Conservation (phyloP, 2,329 filamentous ascomycete genomes). For the Onygena corvina region DNA sequence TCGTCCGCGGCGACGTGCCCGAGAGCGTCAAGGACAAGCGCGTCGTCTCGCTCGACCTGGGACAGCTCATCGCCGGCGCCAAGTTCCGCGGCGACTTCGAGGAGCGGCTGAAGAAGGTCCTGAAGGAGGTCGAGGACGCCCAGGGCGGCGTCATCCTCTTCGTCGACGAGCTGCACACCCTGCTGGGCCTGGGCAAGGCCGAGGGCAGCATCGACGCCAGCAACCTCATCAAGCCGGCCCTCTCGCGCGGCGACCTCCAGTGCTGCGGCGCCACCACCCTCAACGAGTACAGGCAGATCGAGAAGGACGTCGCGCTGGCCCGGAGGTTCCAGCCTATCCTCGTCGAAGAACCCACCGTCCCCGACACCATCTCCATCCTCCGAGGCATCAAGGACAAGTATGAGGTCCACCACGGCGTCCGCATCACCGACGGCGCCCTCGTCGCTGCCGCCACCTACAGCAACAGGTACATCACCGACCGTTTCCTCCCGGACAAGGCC, state of each 20-base stretch:
- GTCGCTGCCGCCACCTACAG: slow-evolving; percentile 86
- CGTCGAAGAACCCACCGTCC: slow-evolving; percentile 81
- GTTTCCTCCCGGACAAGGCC: slow-evolving; percentile 91
- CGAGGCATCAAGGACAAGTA: slow-evolving; percentile 96
- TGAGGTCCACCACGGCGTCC: slow-evolving; percentile 90
- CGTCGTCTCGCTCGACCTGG: slow-evolving; percentile 77
- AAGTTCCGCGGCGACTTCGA: slow-evolving; percentile 96
- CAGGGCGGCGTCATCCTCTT: slow-evolving; percentile 86
- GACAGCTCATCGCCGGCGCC: slow-evolving; percentile 84
- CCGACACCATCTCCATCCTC: slow-evolving; percentile 88
- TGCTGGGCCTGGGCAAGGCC: slow-evolving; percentile 84
- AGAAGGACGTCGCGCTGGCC: slow-evolving; percentile 89
- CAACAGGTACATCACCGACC: slow-evolving; percentile 92
- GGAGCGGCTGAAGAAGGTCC: slow-evolving; percentile 76
- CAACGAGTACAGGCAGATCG: slow-evolving; percentile 82
- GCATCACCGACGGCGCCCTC: slow-evolving; percentile 82
- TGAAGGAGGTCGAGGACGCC: slow-evolving; percentile 83
- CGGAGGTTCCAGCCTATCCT: slow-evolving; percentile 87
- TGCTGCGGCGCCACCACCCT: slow-evolving; percentile 92
- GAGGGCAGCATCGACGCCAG: slow-evolving; percentile 95
- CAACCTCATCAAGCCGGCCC: slow-evolving; percentile 82
- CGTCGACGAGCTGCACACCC: slow-evolving; percentile 83
- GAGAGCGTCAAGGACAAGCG: slow-evolving; percentile 92
- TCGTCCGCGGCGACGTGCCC: slow-evolving; percentile 83
- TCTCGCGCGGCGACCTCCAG: slow-evolving; percentile 86